Conservation (phyloP, 1,284 basidiomycete species). For the Irpex sp. region DNA sequence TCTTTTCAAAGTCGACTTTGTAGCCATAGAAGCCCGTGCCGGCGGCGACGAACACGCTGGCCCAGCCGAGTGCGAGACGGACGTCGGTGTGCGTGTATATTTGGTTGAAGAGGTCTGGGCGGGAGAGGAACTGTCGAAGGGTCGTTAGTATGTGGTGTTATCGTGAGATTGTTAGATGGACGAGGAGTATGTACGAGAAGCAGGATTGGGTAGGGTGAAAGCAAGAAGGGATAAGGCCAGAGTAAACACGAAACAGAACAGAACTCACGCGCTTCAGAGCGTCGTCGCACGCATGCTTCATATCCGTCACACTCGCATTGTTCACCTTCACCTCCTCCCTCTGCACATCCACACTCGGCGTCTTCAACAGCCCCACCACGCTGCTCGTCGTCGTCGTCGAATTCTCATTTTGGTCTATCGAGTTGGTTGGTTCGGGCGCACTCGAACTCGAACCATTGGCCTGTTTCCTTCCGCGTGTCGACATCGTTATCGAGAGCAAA, state of each 20-base stretch:
- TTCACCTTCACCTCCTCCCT: constrained; percentile 79
- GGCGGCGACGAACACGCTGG: constrained; percentile 72
- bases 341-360: constrained; percentile 22
- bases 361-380: constrained; percentile 9
- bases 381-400: constrained; percentile 6
- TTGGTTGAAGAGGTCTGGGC: constrained; percentile 79
- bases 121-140: constrained; percentile 79
- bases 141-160: no score
- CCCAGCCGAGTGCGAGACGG: constrained; percentile 78
- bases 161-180: no score
- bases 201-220: no score
- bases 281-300: constrained; percentile 90
- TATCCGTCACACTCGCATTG: constrained; percentile 72
- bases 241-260: not conserved
- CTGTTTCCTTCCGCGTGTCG: constrained; percentile 9
- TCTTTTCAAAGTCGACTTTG: constrained; percentile 79
- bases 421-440: no score
- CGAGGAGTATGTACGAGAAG: no score
- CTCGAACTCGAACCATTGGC: constrained; percentile 11
- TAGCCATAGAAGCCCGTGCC: constrained; percentile 82
- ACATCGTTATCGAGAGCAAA: constrained; percentile 9
- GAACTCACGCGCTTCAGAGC: constrained; percentile 77
- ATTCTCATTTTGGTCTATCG: not conserved
- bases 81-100: constrained; percentile 84
- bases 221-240: no score